phyloP scores from a whole-genome alignment of 176 grass and related monocot species.

The Aechmea fasciata region DNA sequence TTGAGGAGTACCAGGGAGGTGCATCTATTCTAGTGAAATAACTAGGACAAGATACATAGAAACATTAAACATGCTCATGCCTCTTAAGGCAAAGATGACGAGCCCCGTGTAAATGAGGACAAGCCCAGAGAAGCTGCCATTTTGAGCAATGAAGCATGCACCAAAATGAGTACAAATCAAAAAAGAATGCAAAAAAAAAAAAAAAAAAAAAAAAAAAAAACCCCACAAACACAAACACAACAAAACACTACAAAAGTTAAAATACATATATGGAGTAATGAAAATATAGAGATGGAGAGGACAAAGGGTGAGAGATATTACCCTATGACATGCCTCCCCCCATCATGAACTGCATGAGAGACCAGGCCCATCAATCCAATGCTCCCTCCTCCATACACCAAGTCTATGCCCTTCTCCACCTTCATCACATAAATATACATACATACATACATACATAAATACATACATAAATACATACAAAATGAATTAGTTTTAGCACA shows the following conservation, averaged over 20 bases:
- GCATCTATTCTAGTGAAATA: slow-evolving; percentile 31
- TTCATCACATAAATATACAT: slow-evolving; percentile 25
- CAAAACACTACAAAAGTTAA: not conserved
- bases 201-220: slow-evolving; percentile 20
- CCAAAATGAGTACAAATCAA: slow-evolving; percentile 14
- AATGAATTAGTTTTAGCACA: not conserved
- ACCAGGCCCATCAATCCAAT: slow-evolving; percentile 94
- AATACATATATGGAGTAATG: not conserved
- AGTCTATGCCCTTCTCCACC: slow-evolving; percentile 91
- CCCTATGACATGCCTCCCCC: slow-evolving; percentile 97
- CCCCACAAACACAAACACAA: not conserved
- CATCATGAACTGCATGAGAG: slow-evolving; percentile 94
- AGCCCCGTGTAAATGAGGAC: not conserved
- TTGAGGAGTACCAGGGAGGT: slow-evolving; percentile 24
- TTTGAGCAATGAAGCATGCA: slow-evolving; percentile 46
- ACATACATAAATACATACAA: not conserved
- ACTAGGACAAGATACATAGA: slow-evolving; percentile 29
- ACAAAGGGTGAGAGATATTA: slow-evolving; percentile 23
- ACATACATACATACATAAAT: slow-evolving; percentile 1
- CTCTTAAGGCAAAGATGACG: slow-evolving; percentile 17
- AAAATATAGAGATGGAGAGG: slow-evolving; percentile 6
- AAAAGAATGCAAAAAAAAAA: slow-evolving; percentile 16
- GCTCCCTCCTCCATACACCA: slow-evolving; percentile 94
- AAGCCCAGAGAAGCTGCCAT: slow-evolving; percentile 37
- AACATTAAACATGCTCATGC: slow-evolving; percentile 8